Percentiles rank a stretch among this genome's conserved stretches.
Conservation (phyloP, 331 rosid species). For the Telfairia occidentalis region DNA sequence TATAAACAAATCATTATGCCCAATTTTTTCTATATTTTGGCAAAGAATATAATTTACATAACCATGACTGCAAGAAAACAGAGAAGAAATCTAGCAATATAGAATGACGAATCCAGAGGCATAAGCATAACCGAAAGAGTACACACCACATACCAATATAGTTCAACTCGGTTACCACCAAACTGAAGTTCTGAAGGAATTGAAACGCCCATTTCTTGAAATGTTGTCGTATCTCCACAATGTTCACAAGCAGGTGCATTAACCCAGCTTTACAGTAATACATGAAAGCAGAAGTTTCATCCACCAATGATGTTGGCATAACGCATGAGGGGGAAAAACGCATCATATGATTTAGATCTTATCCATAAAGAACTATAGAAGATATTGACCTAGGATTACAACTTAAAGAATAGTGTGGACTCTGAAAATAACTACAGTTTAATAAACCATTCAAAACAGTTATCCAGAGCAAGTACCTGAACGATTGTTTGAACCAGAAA, state of each 20-base stretch:
- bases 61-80: neutral
- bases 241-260: constrained; percentile 56
- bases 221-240: constrained; percentile 48
- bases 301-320: neutral
- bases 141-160: constrained; percentile 38
- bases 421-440: neutral
- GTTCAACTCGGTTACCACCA: constrained; percentile 62
- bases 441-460: neutral
- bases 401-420: neutral
- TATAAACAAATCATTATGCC: neutral
- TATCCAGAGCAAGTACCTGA: constrained; percentile 40
- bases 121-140: constrained; percentile 13
- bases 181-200: constrained; percentile 52
- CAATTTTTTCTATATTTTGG: neutral
- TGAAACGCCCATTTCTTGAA: constrained; percentile 38
- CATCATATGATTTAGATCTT: neutral
- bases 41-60: neutral
- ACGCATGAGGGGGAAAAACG: neutral
- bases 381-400: neutral
- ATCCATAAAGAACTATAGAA: neutral
- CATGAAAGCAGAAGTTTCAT: neutral
- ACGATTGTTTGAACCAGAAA: constrained; percentile 87
- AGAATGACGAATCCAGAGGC: neutral
- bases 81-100: neutral
- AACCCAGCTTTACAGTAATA: constrained; percentile 59